Evolutionary conservation across 2,329 filamentous ascomycete genomes (phyloP).

Genomic region (Colletotrichum melonis): DNA sequence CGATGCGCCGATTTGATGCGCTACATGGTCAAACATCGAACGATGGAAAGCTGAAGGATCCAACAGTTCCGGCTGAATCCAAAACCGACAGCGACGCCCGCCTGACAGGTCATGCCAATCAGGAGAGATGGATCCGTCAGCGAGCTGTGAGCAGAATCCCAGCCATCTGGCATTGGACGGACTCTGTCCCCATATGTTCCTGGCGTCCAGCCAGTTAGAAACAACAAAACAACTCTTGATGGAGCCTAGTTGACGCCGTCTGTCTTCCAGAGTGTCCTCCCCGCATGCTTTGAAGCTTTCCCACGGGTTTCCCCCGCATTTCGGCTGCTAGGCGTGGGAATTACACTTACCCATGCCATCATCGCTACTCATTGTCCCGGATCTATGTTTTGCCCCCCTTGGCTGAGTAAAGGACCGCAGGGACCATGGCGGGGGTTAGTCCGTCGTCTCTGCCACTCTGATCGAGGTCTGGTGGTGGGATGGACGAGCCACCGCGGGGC

Average conservation of each 20-base stretch:
- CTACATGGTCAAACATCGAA: not conserved
- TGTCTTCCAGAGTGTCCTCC: not conserved
- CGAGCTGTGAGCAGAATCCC: not conserved
- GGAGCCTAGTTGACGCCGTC: not conserved
- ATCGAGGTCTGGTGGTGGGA: not conserved
- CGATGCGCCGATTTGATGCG: not conserved
- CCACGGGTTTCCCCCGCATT: conserved; percentile 8
- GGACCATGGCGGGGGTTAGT: not conserved
- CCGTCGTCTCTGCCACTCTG: not conserved
- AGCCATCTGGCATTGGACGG: not conserved
- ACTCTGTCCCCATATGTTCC: not conserved
- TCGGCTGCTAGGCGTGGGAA: conserved; percentile 3
- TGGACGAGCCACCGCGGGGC: not conserved
- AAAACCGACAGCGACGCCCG: not conserved
- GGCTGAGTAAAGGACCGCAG: not conserved
- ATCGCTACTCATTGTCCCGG: not conserved
- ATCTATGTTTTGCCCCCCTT: conserved; percentile 9
- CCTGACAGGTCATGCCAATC: not conserved
- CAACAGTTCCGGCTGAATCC: not conserved
- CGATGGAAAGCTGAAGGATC: not conserved
- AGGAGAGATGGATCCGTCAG: conserved; percentile 3
- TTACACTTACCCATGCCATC: conserved; percentile 9
- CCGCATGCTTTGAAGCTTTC: conserved; percentile 1
- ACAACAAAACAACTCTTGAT: not conserved
- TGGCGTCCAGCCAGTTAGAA: not conserved